These are phyloP conservation scores for Colletotrichum sp. DNA, from an alignment of 2,329 filamentous ascomycete genomes.

Conservation along the genomic window DNA sequence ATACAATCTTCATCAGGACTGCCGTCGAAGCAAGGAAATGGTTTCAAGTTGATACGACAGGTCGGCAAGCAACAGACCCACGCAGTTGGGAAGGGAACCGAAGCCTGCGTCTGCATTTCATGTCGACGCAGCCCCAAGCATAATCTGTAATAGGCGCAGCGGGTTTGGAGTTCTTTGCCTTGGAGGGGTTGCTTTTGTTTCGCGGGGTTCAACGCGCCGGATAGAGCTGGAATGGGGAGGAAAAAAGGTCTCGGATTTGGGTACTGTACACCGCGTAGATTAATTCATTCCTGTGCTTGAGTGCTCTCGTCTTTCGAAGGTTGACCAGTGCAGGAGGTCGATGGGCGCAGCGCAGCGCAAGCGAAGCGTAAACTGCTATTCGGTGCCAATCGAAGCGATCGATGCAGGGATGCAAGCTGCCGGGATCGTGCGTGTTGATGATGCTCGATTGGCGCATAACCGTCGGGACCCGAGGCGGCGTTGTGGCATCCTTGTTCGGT, in stretches of 20 bases:
- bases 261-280: conserved; percentile 14
- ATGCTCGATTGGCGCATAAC: conserved; percentile 3
- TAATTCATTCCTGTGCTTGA: neutral
- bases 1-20: neutral
- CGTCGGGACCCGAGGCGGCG: neutral
- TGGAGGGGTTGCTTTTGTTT: neutral
- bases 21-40: neutral
- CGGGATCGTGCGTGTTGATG: conserved; percentile 7
- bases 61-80: neutral
- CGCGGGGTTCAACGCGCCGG: neutral
- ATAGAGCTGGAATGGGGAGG: neutral
- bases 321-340: neutral
- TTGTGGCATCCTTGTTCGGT: neutral
- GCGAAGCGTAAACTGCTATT: neutral
- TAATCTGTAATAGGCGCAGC: conserved; percentile 1
- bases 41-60: conserved; percentile 1
- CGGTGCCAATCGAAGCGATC: neutral
- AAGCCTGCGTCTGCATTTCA: neutral
- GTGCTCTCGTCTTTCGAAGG: neutral
- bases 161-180: neutral
- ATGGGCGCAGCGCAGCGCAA: neutral
- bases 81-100: neutral
- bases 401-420: conserved; percentile 16
- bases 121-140: neutral
- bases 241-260: neutral